Base-by-base conservation (phyloP, 2,329 filamentous ascomycete species). In the Fusarium sp. region DNA sequence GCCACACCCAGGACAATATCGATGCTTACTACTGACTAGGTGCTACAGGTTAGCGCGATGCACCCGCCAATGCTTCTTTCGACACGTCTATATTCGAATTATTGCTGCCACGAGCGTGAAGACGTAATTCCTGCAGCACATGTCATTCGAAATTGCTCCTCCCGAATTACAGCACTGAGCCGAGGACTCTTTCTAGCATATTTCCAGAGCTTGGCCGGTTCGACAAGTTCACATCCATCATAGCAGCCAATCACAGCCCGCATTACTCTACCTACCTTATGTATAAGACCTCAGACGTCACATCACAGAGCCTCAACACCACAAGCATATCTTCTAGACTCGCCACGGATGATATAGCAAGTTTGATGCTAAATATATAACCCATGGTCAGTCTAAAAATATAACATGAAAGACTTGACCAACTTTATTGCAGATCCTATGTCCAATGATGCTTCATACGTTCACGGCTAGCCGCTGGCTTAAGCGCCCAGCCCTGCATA, bases 291-390 rank as follows among this genome's bases (percentile, higher is more conserved):
- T 25, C 31, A 25, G 47, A 69, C 53, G 31, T 64, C 58, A 56
- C 51, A 39, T 48, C 40, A 42, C 43, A 61, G 68, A 71, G 67
- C 68, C 68, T 70, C 68, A 70, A 71, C 66, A 67, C 67, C 68
- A 70, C 46, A 48, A 42, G 44, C 38, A 44, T 38, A 24, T 42
- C 31, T 26, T n/a, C 29, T 42, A n/a, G 28, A 26, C 25, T n/a
- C 12, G 35, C 36, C 47, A 48, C 48, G 43, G 31, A 31, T 34
- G 28, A 35, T 45, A 45, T 40, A n/a, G 24, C 40, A 12, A 47
- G 35, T 22, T 9, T 11, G 10, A 22, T 65, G 46, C 44, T 63
- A 63, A 58, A 38, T 50, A 45, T 47, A 58, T 7, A 24, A 24
- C 39, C 40, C 26, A 26, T 9, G 48, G 41, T 53, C 29, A 41